These are phyloP conservation scores for Cystoderma amianthinum DNA, from an alignment of 768 basidiomycete genomes.

Conservation along the genomic window DNA sequence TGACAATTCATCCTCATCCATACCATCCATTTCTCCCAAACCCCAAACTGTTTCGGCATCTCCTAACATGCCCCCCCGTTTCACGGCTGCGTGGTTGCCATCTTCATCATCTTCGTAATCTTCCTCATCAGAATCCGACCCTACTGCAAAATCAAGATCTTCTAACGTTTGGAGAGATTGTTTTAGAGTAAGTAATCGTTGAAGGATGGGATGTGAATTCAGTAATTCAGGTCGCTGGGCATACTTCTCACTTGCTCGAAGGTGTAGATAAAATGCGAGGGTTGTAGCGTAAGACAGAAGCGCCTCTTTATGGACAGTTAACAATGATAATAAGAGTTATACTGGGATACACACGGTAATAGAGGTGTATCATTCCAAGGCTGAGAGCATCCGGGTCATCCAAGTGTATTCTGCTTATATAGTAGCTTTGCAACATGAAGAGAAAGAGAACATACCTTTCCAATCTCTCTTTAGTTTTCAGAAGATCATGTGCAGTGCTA, in stretches of 20 bases:
- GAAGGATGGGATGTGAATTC: constrained; percentile 63
- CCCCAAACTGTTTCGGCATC: constrained; percentile 40
- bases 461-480: constrained; percentile 46
- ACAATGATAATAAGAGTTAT: neutral
- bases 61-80: constrained; percentile 25
- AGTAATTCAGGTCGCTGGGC: constrained; percentile 54
- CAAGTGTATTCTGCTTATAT: constrained; percentile 35
- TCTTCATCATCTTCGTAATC: constrained; percentile 34
- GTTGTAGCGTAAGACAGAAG: constrained; percentile 85
- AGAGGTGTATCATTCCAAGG: constrained; percentile 71
- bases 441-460: constrained; percentile 34
- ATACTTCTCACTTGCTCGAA: constrained; percentile 68
- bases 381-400: constrained; percentile 44
- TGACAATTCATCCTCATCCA: constrained; percentile 44
- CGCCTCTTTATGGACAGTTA: constrained; percentile 51
- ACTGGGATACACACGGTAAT: constrained; percentile 66
- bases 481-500: constrained; percentile 50
- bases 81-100: constrained; percentile 11
- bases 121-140: constrained; percentile 40
- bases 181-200: constrained; percentile 76
- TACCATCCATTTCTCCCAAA: constrained; percentile 23
- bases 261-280: constrained; percentile 87
- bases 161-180: constrained; percentile 77
- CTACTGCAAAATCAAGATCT: constrained; percentile 67
- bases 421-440: neutral